Base-by-base conservation (phyloP, 495 filamentous ascomycete species). In the Thermothielavioides terrestris region DNA sequence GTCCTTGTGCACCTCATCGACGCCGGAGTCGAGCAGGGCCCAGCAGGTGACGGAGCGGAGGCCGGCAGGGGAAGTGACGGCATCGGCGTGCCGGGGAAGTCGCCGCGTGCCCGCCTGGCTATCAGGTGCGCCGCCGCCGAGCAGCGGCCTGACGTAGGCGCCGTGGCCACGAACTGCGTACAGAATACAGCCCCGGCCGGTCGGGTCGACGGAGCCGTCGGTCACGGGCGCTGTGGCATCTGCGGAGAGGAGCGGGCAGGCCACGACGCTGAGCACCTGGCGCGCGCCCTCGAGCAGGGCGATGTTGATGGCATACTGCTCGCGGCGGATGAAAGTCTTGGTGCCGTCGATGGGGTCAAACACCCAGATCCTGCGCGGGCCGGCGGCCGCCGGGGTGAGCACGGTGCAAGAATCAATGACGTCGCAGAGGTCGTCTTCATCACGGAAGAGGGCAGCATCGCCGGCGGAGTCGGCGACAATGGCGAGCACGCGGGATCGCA, bases 261-360 rank as follows among this genome's bases (percentile, higher is more conserved):
- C 81, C 1, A 79, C 81, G 3, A 68, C 60, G 27, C 64, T 62
- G 23, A 74, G 53, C 4, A 68, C 43, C 50, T 76, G 69, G 11
- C 51, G 54, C 15, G 65, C 63, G 3, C 50, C 64, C 20, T 63
- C 54, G 2, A 76, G 37, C 5, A 74, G 65, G 17, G 69, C 70
- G 5, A 74, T 56, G 42, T 76, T 76, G 47, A 76, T 69, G 23
- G 68, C 73, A 49, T 85, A 87, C 53, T 84, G 80, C 56, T 81
- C 67, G 30, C 77, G 75, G 7, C 63, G 63, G 12, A 87, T 74
- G 46, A 82, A 87, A 3, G 79, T 81, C 31, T 76, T 77, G 0
- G 84, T 87, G 21, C 84, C 84, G 51, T 87, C 84, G 38, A 87
- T 83, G 0, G 84, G 84, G 58, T 87, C 84, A 28, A 87, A 74